Evolutionary conservation across 257 asterid species (phyloP), one percentile per base, ranked within the genome.

Genomic region (Solanum virginianum): DNA sequence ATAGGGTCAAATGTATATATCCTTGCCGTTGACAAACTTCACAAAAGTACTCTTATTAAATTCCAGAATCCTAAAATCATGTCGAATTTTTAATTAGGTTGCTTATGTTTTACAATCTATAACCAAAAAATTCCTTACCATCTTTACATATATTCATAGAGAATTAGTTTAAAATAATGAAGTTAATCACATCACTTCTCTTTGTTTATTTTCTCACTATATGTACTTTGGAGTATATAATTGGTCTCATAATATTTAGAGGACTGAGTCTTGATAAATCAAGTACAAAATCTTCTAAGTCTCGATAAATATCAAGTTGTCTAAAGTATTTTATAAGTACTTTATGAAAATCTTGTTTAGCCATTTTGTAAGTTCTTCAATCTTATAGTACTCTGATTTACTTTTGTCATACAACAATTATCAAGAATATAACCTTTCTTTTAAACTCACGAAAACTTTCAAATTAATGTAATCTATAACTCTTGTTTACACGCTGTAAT

Each of bases 21-120:
- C 8, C 24, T 22, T 57, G 0, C 1, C 20, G 12, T 57, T 57
- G 18, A 1, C 63, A 0, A 57, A 8, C 0, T 57, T 57, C 20
- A 57, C 63, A 57, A 57, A 18, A 8, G 18, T 18, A 57, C 24
- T 10, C 62, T 20, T 0, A 56, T 7, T 56, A 57, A 18, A 8
- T 10, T 57, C 18, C 12, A 56, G 20, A 56, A 55, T 55, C 59
- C 10, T 55, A 18, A 57, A 57, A 0, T 57, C 63, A 3, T 57
- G 24, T 20, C 6, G 12, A 57, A 18, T 56, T 56, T 16, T 55
- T 55, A 55, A 7, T 56, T 56, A 57, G 63, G 20, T 57, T 20
- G 63, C 20, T 10, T 57, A 57, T 57, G 24, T 18, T 8, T 57
- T 57, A 57, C 24, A 5, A 57, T 18, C 8, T 57, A 57, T 18